Evolutionary conservation across 176 grass and related monocot species (phyloP).

Genomic region (Puya raimondii): DNA sequence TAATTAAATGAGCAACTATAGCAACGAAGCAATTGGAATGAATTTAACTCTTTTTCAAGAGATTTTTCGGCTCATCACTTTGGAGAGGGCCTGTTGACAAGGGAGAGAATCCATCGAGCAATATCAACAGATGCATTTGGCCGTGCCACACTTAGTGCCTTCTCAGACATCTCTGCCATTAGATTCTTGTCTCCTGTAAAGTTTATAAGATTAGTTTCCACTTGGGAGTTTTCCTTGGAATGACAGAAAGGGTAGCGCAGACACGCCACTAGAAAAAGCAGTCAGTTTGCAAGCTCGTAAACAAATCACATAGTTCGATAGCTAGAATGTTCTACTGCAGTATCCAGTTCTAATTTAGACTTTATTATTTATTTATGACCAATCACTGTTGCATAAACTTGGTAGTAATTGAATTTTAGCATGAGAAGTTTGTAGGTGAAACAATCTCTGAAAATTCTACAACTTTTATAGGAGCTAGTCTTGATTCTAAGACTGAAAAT

Average conservation of each 20-base stretch:
- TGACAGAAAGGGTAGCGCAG: not conserved
- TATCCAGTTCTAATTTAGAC: too few species aligned
- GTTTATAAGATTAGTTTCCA: not conserved
- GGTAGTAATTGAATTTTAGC: too few species aligned
- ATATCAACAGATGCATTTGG: slow-evolving; percentile 64
- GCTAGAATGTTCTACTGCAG: too few species aligned
- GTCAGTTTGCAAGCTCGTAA: too few species aligned
- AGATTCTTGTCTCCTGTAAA: slow-evolving; percentile 64
- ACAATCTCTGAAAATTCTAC: too few species aligned
- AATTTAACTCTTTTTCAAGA: not conserved
- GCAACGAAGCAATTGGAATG: not conserved
- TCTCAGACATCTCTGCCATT: slow-evolving; percentile 73
- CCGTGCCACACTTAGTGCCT: slow-evolving; percentile 51
- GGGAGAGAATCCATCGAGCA: slow-evolving; percentile 47
- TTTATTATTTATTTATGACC: too few species aligned
- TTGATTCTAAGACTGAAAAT: too few species aligned
- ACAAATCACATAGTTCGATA: too few species aligned
- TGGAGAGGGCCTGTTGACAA: slow-evolving; percentile 30
- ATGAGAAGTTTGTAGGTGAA: too few species aligned
- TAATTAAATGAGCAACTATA: not conserved
- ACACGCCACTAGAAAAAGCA: not conserved
- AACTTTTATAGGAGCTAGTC: too few species aligned
- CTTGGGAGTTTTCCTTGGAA: not conserved
- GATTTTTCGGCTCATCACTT: slow-evolving; percentile 21
- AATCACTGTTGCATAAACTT: too few species aligned